Evolutionary conservation across 2,329 filamentous ascomycete genomes (phyloP), one percentile per base, ranked within the genome.

Genomic region (Fusarium continuum): DNA sequence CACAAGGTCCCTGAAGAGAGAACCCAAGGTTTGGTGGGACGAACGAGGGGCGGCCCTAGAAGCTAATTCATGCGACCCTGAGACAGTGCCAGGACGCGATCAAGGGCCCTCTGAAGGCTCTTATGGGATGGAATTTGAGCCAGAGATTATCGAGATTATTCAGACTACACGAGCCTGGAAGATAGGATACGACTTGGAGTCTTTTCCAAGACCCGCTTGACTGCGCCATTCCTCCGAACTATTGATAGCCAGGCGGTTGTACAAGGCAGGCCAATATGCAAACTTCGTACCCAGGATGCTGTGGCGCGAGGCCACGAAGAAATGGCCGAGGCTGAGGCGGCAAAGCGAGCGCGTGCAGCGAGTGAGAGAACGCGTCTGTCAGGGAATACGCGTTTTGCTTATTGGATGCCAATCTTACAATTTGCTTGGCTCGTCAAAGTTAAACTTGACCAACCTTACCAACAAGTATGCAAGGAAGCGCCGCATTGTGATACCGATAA

Each of bases 31-130:
- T 39, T 60, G 29, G 48, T 53, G 54, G 51, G 56, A 58, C 41
- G 36, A 47, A 50, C 46, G 61, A 65, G 66, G 68, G 68, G 57
- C 66, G 57, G 62, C 40, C 47, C 54, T 46, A 51, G 56, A 50
- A 61, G 56, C 47, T 64, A 64, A 46, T 70, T 70, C 64, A 70
- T 70, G 61, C 66, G 59, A 67, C 64, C 68, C 61, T 44, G 47
- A 60, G 55, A 60, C 56, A 66, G 49, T 22, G 46, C 26, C 23
- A 52, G 31, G 62, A 62, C 55, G 49, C 39, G 54, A 67, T 50
- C 32, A 55, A 50, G 41, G 53, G 34, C 51, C 47, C 34, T 58
- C 19, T 46, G 16, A 19, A 51, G 38, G 52, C 43, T 45, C 31
- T 45, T 50, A 41, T 31, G 28, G n/a, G 35, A 36, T 51, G 48